Evolutionary conservation across 23 red algal species (phyloP).

Genomic region (Rhodosorus marinus): DNA sequence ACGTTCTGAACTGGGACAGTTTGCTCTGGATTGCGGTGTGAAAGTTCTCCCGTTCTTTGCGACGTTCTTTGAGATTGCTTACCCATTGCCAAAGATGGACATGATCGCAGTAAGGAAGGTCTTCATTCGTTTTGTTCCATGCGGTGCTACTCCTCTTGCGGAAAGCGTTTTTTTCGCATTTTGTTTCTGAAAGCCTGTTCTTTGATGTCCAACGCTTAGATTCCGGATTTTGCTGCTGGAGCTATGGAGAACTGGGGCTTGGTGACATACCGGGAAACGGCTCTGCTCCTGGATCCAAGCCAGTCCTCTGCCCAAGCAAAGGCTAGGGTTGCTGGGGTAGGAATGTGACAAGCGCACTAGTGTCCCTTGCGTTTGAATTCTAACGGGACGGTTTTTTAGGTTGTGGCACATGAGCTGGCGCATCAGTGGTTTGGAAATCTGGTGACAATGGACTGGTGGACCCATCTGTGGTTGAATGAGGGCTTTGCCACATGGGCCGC

Average conservation of each 20-base stretch:
- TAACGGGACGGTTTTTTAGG: too few species aligned
- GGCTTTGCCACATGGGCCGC: constrained; percentile 29
- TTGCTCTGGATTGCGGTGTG: constrained; percentile 9
- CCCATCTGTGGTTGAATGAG: constrained; percentile 28
- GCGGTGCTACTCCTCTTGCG: too few species aligned
- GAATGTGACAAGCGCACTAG: too few species aligned
- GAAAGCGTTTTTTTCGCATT: too few species aligned
- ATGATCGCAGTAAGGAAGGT: constrained; percentile 12
- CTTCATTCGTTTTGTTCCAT: too few species aligned
- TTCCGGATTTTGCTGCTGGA: constrained; percentile 29
- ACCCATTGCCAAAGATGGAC: constrained; percentile 16
- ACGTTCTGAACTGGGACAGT: background rate
- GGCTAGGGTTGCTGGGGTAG: constrained; percentile 13
- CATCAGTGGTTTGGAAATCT: constrained; percentile 33
- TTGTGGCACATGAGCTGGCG: constrained; percentile 20
- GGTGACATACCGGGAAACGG: constrained; percentile 19
- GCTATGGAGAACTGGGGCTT: constrained; percentile 33
- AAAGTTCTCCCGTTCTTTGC: constrained; percentile 11
- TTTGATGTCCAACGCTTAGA: too few species aligned
- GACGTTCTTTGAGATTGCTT: constrained; percentile 13
- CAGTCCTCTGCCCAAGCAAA: background rate
- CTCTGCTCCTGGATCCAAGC: constrained; percentile 16
- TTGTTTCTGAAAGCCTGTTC: too few species aligned
- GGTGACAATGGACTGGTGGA: constrained; percentile 41
- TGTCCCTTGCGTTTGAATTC: too few species aligned